Evolutionary conservation across 2,329 filamentous ascomycete species (phyloP).

Genomic region (Fusarium sambucinum): DNA sequence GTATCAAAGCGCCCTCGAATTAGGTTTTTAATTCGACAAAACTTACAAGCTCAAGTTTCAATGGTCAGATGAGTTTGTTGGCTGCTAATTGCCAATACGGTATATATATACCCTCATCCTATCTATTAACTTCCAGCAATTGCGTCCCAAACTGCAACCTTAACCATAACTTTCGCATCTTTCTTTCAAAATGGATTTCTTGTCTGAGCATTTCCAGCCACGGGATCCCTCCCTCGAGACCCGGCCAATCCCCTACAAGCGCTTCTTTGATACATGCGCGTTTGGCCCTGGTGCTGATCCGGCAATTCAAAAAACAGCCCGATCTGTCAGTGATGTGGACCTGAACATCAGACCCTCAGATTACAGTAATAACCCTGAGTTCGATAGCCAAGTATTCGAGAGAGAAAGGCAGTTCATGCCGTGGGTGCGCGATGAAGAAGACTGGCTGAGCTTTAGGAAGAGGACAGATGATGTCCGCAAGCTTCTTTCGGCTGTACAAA

Average conservation of each 20-base stretch:
- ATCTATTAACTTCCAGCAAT: background rate
- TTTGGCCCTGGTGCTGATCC: constrained; percentile 25
- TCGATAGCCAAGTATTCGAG: constrained; percentile 24
- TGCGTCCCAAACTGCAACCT: background rate
- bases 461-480: constrained; percentile 21
- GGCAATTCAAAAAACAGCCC: constrained; percentile 10
- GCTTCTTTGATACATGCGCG: constrained; percentile 11
- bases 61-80: background rate
- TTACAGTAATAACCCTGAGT: constrained; percentile 15
- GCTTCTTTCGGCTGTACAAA: constrained; percentile 21
- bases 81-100: background rate
- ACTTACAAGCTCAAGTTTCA: background rate
- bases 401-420: constrained; percentile 14
- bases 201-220: background rate
- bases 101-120: background rate
- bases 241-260: constrained; percentile 16
- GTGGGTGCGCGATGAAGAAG: constrained; percentile 18
- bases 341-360: constrained; percentile 16
- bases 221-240: constrained; percentile 18
- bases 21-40: background rate
- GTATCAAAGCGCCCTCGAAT: background rate
- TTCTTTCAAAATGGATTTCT: background rate
- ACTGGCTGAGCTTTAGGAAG: constrained; percentile 20
- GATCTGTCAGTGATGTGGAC: constrained; percentile 23
- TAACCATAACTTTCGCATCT: background rate